Percentiles rank a stretch among this genome's conserved stretches.
These are phyloP conservation scores for Fagus crenata DNA, from an alignment of 306 rosid species.

Conservation along the genomic window DNA sequence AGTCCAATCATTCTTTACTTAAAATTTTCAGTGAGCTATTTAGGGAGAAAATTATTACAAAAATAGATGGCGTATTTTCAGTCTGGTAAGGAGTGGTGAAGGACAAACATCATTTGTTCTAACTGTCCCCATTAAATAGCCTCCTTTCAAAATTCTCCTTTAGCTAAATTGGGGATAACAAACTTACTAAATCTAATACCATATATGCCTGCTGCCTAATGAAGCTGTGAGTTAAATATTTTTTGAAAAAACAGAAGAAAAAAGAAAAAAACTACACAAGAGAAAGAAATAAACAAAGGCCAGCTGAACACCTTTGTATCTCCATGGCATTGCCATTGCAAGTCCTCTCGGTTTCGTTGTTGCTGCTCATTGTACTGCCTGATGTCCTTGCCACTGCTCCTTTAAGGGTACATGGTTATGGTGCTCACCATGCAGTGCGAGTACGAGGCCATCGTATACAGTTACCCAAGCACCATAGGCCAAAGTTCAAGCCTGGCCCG, in stretches of 20 bases:
- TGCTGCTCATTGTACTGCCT: slow-evolving; percentile 22
- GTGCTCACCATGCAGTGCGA: background rate
- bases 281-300: background rate
- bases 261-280: background rate
- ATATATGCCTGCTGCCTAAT: background rate
- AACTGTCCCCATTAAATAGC: slow-evolving; percentile 24
- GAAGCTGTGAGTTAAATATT: background rate
- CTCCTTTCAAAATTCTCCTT: slow-evolving; percentile 26
- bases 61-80: background rate
- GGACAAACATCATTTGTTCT: background rate
- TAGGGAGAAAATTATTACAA: background rate
- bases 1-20: background rate
- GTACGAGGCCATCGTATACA: background rate
- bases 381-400: background rate
- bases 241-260: background rate
- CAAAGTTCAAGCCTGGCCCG: slow-evolving; percentile 34
- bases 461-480: slow-evolving; percentile 20
- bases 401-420: slow-evolving; percentile 3
- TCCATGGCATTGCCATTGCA: slow-evolving; percentile 30
- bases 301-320: background rate
- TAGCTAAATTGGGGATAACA: slow-evolving; percentile 6
- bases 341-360: slow-evolving; percentile 23
- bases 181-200: slow-evolving; percentile 19
- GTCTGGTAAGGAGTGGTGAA: background rate
- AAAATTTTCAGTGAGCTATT: too few relatives aligned